Evolutionary conservation across 345 rosid genomes (phyloP), one percentile per base, ranked within the genome.

Genomic region (sweet orange (Citrus sinensis)): DNA sequence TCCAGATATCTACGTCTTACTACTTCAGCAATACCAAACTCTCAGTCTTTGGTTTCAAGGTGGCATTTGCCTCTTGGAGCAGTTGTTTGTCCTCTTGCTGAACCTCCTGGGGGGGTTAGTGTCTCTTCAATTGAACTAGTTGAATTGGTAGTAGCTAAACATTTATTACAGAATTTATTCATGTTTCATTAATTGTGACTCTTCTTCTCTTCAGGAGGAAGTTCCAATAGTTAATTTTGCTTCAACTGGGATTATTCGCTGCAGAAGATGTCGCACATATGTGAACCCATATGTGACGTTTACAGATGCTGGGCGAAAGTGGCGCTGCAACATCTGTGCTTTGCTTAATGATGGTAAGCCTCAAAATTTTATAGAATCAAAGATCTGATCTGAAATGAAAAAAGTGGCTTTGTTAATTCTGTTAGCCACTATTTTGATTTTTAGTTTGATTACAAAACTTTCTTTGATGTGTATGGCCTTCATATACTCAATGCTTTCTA

Each of bases 41-140:
- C 99, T 61, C 93, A 91, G 75, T 97, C 99, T 80, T 87, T 97
- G 82, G 89, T 79, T 71, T 91, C 99, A 64, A 91, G 98, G 91
- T 97, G 99, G 99, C 98, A 97, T 87, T 90, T 94, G 81, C 97
- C 98, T 68, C 90, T 97, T 65, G 98, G 98, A 80, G 99, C 99
- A 55, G 94, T 97, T 79, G 98, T 97, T 83, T 92, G 98, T 79
- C 99, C 99, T 80, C 98, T 97, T 79, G 98, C 98, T 16, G 97
- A 94, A 89, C 78, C 92, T 87, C 94, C 98, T 67, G 90, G 90
- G 62, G 97, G 97, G 93, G 99, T 97, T 63, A 83, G 98, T 87
- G 46, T 80, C 70, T 67, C 35, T 77, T 72, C 64, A 75, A 54
- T 74, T 34, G 67, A 75, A 16, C 56, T 67, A 73, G 32, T 68